A percentile compares a stretch with the other conserved stretches of the same genome.
Evolutionary conservation across 768 basidiomycete species (phyloP).

Genomic region (Punctularia strigosozonata): DNA sequence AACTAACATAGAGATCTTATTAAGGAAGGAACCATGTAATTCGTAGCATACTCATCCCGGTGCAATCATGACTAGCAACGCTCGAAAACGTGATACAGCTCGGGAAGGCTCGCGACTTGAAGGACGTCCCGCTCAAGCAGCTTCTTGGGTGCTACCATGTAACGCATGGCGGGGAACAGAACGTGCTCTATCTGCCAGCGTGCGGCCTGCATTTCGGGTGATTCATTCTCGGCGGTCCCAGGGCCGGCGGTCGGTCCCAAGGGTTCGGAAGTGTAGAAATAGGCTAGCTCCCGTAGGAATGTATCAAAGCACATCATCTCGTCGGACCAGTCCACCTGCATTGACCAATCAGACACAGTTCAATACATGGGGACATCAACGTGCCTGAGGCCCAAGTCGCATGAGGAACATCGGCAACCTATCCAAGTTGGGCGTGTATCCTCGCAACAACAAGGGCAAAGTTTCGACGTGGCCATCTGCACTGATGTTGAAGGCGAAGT

Average conservation of each 20-base stretch:
- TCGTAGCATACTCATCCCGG: neutral
- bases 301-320: constrained; percentile 80
- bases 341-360: neutral
- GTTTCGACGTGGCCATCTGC: constrained; percentile 56
- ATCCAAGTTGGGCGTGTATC: constrained; percentile 85
- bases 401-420: constrained; percentile 84
- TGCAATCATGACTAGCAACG: constrained; percentile 44
- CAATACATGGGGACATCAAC: constrained; percentile 4
- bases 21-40: neutral
- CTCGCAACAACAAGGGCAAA: constrained; percentile 73
- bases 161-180: constrained; percentile 78
- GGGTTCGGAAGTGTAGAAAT: constrained; percentile 75
- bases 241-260: constrained; percentile 15
- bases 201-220: constrained; percentile 35
- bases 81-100: constrained; percentile 92
- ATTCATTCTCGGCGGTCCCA: constrained; percentile 3
- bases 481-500: constrained; percentile 73
- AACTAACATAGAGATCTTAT: neutral
- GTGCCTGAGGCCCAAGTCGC: constrained; percentile 84
- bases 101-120: constrained; percentile 82
- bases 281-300: constrained; percentile 82
- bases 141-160: constrained; percentile 56
- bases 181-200: constrained; percentile 87
- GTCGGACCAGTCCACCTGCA: constrained; percentile 77
- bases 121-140: constrained; percentile 65